Evolutionary conservation across 2,329 filamentous ascomycete species (phyloP).

Genomic region (Diaporthe ilicicola): DNA sequence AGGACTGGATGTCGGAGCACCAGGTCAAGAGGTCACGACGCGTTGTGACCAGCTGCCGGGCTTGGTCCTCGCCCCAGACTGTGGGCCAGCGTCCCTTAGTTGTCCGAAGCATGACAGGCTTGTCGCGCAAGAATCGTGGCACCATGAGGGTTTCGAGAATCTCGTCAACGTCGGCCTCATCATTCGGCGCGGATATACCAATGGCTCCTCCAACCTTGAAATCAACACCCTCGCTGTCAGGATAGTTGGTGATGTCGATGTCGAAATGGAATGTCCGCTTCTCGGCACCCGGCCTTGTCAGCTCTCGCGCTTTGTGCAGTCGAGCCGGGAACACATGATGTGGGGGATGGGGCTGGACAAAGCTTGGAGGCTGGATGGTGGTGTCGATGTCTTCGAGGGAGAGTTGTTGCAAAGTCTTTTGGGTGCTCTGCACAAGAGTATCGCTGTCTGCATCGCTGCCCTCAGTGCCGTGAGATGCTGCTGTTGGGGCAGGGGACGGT

Average conservation of each 20-base stretch:
- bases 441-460: constrained; percentile 49
- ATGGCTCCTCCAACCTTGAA: constrained; percentile 98
- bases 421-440: constrained; percentile 34
- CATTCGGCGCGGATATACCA: constrained; percentile 90
- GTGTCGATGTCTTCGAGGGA: constrained; percentile 61
- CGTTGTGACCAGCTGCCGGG: constrained; percentile 88
- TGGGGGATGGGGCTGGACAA: constrained; percentile 93
- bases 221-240: constrained; percentile 82
- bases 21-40: constrained; percentile 92
- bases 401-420: constrained; percentile 38
- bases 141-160: constrained; percentile 84
- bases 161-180: constrained; percentile 78
- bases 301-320: constrained; percentile 82
- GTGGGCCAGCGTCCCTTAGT: constrained; percentile 90
- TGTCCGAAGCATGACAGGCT: constrained; percentile 81
- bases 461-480: constrained; percentile 47
- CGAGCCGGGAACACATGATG: constrained; percentile 92
- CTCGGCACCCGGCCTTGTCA: constrained; percentile 88
- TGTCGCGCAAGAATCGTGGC: constrained; percentile 84
- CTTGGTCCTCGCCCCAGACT: constrained; percentile 92
- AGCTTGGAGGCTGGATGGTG: constrained; percentile 78
- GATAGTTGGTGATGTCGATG: constrained; percentile 92
- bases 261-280: constrained; percentile 99
- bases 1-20: constrained; percentile 94
- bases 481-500: constrained; percentile 59